A percentile compares a stretch with the other conserved stretches of the same genome.
phyloP scores from a whole-genome alignment of 306 rosid species.

The Cicer pinnatifidum region DNA sequence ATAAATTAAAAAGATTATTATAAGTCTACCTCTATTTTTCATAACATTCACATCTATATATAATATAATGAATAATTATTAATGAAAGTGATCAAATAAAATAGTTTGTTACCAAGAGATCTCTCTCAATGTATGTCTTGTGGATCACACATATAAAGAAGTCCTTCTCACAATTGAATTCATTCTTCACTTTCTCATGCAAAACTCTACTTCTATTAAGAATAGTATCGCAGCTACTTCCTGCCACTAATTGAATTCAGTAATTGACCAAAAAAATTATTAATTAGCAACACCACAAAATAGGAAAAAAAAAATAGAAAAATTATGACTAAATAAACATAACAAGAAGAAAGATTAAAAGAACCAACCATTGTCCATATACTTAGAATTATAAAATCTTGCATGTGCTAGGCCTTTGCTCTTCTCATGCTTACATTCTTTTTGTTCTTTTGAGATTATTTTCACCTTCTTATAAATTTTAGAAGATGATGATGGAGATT shows the following conservation, averaged over 20 bases:
- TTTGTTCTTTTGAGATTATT: background rate
- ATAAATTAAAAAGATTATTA: too few species aligned
- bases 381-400: background rate
- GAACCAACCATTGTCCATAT: background rate
- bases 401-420: background rate
- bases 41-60: too few species aligned
- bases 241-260: background rate
- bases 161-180: background rate
- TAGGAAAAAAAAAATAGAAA: too few species aligned
- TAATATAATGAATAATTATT: too few species aligned
- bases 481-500: background rate
- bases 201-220: background rate
- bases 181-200: background rate
- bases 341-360: background rate
- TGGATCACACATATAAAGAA: background rate
- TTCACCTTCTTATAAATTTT: background rate
- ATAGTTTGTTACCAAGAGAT: constrained; percentile 35
- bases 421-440: too few species aligned
- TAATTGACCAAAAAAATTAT: background rate
- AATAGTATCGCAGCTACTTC: background rate
- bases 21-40: too few species aligned
- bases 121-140: constrained; percentile 16
- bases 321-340: too few species aligned
- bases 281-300: too few species aligned
- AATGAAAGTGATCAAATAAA: background rate